phyloP scores from a whole-genome alignment of 345 rosid genomes.

The Populus tremula region DNA sequence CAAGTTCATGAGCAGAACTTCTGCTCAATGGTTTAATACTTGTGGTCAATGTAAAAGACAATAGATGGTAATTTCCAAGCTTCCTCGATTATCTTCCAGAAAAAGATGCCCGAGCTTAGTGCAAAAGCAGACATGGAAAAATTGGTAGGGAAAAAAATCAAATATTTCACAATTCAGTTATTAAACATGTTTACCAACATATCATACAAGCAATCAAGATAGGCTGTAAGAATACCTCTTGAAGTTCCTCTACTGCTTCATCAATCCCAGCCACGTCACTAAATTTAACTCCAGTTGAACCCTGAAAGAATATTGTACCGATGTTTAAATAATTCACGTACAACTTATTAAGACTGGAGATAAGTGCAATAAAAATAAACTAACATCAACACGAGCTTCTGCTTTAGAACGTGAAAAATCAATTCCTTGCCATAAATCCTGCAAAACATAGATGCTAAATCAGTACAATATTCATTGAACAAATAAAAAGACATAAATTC shows the following conservation, averaged over 20 bases:
- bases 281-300: constrained; percentile 93
- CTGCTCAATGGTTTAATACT: background rate
- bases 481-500: background rate
- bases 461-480: constrained; percentile 2
- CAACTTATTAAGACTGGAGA: constrained; percentile 5
- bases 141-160: background rate
- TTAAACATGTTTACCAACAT: background rate
- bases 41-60: background rate
- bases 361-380: constrained; percentile 23
- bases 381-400: constrained; percentile 96
- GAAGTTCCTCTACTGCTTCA: constrained; percentile 98
- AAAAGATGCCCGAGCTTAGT: background rate
- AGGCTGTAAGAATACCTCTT: constrained; percentile 56
- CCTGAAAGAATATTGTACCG: constrained; percentile 42
- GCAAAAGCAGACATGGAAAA: background rate
- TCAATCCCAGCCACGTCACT: constrained; percentile 92
- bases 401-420: constrained; percentile 95
- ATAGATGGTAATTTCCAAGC: background rate
- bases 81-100: background rate
- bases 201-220: constrained; percentile 7
- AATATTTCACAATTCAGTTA: constrained; percentile 1
- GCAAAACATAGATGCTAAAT: constrained; percentile 26
- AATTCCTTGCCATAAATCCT: constrained; percentile 97
- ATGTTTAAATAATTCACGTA: constrained; percentile 18
- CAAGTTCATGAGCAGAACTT: background rate